phyloP scores from a whole-genome alignment of 2,329 filamentous ascomycete genomes.

The Fusarium annulatum region DNA sequence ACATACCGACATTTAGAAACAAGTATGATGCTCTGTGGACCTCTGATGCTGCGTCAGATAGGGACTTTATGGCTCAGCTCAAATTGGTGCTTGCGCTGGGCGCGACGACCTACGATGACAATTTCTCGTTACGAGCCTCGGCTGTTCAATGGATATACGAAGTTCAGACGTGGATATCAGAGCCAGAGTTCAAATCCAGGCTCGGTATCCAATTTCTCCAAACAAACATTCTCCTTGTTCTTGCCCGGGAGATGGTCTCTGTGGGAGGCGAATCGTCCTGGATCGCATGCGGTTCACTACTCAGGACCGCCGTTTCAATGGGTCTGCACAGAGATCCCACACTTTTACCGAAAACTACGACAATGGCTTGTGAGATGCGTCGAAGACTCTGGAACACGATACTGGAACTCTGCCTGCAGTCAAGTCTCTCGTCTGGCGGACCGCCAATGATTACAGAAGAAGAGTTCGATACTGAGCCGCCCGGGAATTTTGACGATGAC shows the following conservation, averaged over 20 bases:
- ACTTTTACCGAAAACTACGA: slow-evolving; percentile 50
- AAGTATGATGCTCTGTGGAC: slow-evolving; percentile 65
- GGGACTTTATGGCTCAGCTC: slow-evolving; percentile 64
- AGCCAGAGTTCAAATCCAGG: slow-evolving; percentile 63
- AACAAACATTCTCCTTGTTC: slow-evolving; percentile 55
- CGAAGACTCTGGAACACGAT: slow-evolving; percentile 65
- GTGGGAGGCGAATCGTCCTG: slow-evolving; percentile 60
- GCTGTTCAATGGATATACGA: slow-evolving; percentile 69
- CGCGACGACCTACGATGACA: slow-evolving; percentile 60
- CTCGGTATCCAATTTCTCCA: slow-evolving; percentile 64
- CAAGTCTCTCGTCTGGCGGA: slow-evolving; percentile 59
- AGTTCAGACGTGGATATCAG: slow-evolving; percentile 64
- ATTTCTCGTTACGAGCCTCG: slow-evolving; percentile 59
- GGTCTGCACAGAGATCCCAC: slow-evolving; percentile 63
- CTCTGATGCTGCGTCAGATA: slow-evolving; percentile 45
- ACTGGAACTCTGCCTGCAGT: slow-evolving; percentile 59
- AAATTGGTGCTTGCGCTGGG: slow-evolving; percentile 70
- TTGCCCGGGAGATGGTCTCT: slow-evolving; percentile 53
- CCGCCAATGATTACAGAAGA: slow-evolving; percentile 56
- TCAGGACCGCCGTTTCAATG: slow-evolving; percentile 61
- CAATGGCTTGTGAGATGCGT: slow-evolving; percentile 58
- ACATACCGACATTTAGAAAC: slow-evolving; percentile 60
- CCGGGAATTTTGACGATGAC: slow-evolving; percentile 62
- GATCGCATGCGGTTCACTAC: slow-evolving; percentile 57
- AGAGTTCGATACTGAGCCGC: slow-evolving; percentile 62